Conservation (phyloP, 2,329 filamentous ascomycete species). For the Nemania sp. region DNA sequence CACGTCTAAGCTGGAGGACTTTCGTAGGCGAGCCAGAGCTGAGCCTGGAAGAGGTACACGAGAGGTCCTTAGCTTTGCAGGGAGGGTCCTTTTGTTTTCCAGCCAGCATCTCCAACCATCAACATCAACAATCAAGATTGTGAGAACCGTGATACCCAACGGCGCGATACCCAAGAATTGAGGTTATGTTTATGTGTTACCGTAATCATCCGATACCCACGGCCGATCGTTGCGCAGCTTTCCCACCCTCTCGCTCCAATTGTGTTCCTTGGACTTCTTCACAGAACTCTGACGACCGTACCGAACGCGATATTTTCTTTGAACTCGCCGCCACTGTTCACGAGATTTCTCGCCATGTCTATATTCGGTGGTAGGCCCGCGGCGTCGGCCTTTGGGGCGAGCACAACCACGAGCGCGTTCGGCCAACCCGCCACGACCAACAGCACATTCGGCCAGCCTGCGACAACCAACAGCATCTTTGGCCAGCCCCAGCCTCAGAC, state of each 20-base stretch:
- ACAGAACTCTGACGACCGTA: neutral
- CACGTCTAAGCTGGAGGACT: too few relatives aligned
- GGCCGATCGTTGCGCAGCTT: neutral
- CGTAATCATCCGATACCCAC: neutral
- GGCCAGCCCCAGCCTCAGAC: slow-evolving; percentile 43
- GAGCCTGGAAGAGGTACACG: neutral
- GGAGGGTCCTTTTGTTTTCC: slow-evolving; percentile 22
- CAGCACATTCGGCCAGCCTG: slow-evolving; percentile 30
- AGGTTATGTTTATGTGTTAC: neutral
- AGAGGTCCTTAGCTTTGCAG: slow-evolving; percentile 8
- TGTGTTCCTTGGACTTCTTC: neutral
- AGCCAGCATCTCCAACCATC: neutral
- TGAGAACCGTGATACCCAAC: neutral
- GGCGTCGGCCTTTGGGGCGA: slow-evolving; percentile 31
- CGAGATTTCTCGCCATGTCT: slow-evolving; percentile 31
- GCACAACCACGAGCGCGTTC: slow-evolving; percentile 30
- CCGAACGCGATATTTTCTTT: slow-evolving; percentile 1
- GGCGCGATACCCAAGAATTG: neutral
- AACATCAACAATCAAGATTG: neutral
- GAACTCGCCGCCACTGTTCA: neutral
- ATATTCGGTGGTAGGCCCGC: slow-evolving; percentile 32
- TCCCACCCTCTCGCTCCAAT: neutral
- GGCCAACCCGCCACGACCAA: slow-evolving; percentile 33
- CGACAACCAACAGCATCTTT: slow-evolving; percentile 45
- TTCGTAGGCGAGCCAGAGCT: too few relatives aligned